Evolutionary conservation across 192 early-diverging fungal genomes (phyloP).

Genomic region (Linderina pennispora): DNA sequence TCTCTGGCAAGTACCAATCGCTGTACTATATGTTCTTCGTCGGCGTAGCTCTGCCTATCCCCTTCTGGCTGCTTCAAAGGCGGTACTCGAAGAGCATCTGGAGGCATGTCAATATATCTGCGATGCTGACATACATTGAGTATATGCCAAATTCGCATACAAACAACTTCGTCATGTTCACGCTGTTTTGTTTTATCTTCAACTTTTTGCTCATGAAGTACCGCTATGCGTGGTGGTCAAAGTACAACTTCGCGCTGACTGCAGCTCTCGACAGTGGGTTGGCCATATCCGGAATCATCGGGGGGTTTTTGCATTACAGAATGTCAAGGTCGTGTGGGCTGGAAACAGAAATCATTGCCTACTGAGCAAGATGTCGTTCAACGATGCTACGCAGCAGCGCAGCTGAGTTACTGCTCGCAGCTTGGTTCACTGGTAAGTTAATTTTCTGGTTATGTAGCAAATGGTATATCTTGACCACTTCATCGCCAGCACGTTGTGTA

Average conservation of each 20-base stretch:
- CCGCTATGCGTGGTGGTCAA: conserved; percentile 55
- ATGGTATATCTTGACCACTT: no score
- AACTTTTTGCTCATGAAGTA: conserved; percentile 56
- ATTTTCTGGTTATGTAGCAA: no score
- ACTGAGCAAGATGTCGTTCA: conserved; percentile 15
- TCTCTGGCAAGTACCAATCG: conserved; percentile 44
- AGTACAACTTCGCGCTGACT: conserved; percentile 47
- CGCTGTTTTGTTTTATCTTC: conserved; percentile 54
- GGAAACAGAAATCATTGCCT: conserved; percentile 24
- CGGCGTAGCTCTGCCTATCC: conserved; percentile 59
- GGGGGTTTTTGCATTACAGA: conserved; percentile 36
- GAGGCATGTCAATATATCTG: conserved; percentile 57
- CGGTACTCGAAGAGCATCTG: conserved; percentile 57
- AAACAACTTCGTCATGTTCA: conserved; percentile 28
- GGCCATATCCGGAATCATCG: conserved; percentile 28
- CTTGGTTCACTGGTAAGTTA: no score
- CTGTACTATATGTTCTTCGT: conserved; percentile 47
- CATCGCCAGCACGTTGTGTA: no score
- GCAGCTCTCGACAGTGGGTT: conserved; percentile 49
- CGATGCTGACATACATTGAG: conserved; percentile 52
- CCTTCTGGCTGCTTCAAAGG: conserved; percentile 55
- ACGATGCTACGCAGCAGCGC: no score
- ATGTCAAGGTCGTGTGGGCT: conserved; percentile 27
- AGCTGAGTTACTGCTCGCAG: no score
- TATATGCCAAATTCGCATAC: conserved; percentile 54